Percentiles rank a stretch among this genome's conserved stretches.
These are phyloP conservation scores for Sparassis latifolia DNA, from an alignment of 1,284 basidiomycete species.

Conservation along the genomic window DNA sequence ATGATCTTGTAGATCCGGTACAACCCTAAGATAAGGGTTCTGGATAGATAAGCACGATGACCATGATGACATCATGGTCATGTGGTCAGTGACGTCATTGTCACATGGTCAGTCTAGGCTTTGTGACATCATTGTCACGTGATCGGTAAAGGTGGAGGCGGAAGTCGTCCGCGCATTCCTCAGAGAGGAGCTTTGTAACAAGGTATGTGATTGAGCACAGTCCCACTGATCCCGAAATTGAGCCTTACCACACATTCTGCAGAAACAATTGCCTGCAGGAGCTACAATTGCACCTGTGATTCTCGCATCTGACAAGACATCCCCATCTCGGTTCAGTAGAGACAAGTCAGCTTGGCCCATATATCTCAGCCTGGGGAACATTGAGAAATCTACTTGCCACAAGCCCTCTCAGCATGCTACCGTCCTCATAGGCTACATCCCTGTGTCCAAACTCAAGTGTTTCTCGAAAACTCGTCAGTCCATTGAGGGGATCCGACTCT, in stretches of 20 bases:
- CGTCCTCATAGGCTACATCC: slow-evolving; percentile 32
- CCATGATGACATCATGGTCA: too few species aligned
- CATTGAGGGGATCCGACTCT: slow-evolving; percentile 6
- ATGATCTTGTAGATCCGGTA: too few species aligned
- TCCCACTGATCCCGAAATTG: too few species aligned
- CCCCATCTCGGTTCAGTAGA: slow-evolving; percentile 25
- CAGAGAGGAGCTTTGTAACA: too few species aligned
- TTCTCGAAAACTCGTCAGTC: slow-evolving; percentile 10
- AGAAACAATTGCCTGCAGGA: slow-evolving; percentile 10
- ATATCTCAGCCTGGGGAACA: slow-evolving; percentile 36
- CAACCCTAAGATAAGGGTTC: too few species aligned
- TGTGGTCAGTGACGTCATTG: too few species aligned
- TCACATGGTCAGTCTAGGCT: too few species aligned
- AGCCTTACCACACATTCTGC: too few species aligned
- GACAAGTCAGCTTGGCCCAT: slow-evolving; percentile 34
- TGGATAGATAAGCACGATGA: too few species aligned
- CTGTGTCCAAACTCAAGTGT: slow-evolving; percentile 24
- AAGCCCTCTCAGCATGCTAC: slow-evolving; percentile 27
- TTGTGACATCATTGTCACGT: too few species aligned
- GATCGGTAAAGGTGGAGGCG: too few species aligned
- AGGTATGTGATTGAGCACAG: neutral
- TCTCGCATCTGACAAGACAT: slow-evolving; percentile 33
- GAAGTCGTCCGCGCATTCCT: too few species aligned
- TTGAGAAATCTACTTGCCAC: slow-evolving; percentile 3
- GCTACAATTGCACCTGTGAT: slow-evolving; percentile 34